Percentiles rank a stretch among this genome's conserved stretches.
phyloP scores from a whole-genome alignment of 345 rosid species.

The Rubroshorea leprosula region DNA sequence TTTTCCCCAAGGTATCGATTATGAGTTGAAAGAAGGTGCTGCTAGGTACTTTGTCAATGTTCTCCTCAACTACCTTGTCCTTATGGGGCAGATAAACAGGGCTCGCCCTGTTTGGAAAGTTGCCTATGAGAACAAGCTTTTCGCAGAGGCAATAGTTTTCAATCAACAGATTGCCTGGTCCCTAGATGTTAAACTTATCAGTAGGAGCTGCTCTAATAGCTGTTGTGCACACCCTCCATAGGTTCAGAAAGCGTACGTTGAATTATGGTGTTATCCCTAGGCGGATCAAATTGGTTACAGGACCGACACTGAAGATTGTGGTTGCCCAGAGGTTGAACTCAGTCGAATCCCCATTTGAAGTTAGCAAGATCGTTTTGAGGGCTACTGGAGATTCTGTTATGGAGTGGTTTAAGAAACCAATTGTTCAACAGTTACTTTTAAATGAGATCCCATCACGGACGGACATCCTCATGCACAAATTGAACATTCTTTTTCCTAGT shows the following conservation, averaged over 20 bases:
- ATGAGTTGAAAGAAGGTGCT: constrained; percentile 92
- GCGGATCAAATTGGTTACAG: constrained; percentile 91
- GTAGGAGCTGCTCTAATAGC: constrained; percentile 98
- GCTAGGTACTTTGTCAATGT: constrained; percentile 90
- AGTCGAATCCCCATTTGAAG: constrained; percentile 93
- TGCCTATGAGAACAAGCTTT: constrained; percentile 92
- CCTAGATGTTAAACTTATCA: constrained; percentile 80
- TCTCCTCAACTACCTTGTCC: constrained; percentile 89
- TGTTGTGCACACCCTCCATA: constrained; percentile 87
- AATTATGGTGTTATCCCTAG: constrained; percentile 91
- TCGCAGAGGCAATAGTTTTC: constrained; percentile 91
- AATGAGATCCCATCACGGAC: constrained; percentile 86
- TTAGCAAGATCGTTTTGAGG: constrained; percentile 81
- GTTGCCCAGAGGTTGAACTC: constrained; percentile 90
- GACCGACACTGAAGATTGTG: constrained; percentile 87
- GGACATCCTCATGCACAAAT: constrained; percentile 90
- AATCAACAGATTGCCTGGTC: constrained; percentile 99
- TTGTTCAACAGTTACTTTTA: constrained; percentile 91
- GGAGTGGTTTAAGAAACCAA: constrained; percentile 98
- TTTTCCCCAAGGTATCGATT: constrained; percentile 85
- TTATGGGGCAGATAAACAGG: constrained; percentile 93
- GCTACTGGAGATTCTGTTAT: constrained; percentile 87
- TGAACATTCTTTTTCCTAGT: constrained; percentile 77
- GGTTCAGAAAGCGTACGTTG: constrained; percentile 92
- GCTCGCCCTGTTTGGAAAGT: constrained; percentile 98